These are phyloP conservation scores for Annulohypoxylon bovei DNA, from an alignment of 495 filamentous ascomycete species.

Conservation along the genomic window DNA sequence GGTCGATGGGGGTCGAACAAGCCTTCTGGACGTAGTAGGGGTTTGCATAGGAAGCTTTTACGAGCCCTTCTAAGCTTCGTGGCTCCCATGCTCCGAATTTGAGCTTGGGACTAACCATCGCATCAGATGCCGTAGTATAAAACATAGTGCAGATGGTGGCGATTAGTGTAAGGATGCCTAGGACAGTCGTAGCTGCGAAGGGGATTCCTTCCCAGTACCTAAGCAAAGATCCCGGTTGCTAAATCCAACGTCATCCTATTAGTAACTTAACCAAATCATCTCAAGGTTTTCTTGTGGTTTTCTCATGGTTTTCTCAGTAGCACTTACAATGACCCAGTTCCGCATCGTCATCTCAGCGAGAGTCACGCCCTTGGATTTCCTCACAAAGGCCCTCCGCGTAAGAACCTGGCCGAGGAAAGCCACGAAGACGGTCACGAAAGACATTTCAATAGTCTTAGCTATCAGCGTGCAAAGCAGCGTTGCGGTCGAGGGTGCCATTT, in stretches of 20 bases:
- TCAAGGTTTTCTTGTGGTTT: neutral
- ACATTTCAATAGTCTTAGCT: slow-evolving; percentile 78
- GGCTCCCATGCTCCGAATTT: slow-evolving; percentile 59
- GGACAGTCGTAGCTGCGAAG: slow-evolving; percentile 66
- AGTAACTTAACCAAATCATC: neutral
- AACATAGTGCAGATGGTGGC: slow-evolving; percentile 71
- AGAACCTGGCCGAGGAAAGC: slow-evolving; percentile 77
- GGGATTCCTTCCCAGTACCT: slow-evolving; percentile 70
- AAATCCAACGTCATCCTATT: slow-evolving; percentile 4
- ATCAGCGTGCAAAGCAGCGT: slow-evolving; percentile 69
- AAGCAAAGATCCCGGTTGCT: slow-evolving; percentile 67
- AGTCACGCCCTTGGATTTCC: slow-evolving; percentile 67
- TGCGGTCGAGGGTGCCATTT: slow-evolving; percentile 65
- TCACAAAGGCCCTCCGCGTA: slow-evolving; percentile 68
- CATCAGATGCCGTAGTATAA: slow-evolving; percentile 78
- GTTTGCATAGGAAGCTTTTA: slow-evolving; percentile 68
- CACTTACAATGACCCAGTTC: slow-evolving; percentile 57
- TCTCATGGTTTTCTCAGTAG: neutral
- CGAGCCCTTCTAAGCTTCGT: slow-evolving; percentile 61
- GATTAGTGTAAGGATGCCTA: slow-evolving; percentile 67
- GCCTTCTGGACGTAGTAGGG: slow-evolving; percentile 57
- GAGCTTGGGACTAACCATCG: slow-evolving; percentile 74
- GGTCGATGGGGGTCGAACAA: slow-evolving; percentile 69
- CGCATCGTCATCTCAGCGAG: slow-evolving; percentile 77
- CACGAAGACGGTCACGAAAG: slow-evolving; percentile 81